These are phyloP conservation scores for Hirsutella rhossiliensis DNA, from an alignment of 2,329 filamentous ascomycete genomes.

Conservation along the genomic window DNA sequence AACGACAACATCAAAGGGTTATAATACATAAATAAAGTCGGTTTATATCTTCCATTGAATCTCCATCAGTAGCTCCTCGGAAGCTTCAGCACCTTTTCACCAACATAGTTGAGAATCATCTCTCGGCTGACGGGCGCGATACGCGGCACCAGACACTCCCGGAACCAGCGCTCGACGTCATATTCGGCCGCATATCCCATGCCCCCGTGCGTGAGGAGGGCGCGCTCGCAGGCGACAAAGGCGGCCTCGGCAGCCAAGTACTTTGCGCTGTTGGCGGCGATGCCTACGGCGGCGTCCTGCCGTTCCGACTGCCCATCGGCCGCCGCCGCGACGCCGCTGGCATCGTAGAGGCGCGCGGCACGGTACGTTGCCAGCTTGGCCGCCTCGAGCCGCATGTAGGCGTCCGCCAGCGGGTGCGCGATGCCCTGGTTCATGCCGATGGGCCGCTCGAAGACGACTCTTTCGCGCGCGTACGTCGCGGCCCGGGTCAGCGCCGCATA, in stretches of 20 bases:
- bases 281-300: slow-evolving; percentile 36
- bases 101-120: slow-evolving; percentile 67
- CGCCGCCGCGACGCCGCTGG: too few species aligned
- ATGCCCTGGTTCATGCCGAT: slow-evolving; percentile 58
- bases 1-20: too few species aligned
- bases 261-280: slow-evolving; percentile 59
- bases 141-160: slow-evolving; percentile 52
- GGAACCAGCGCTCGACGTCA: slow-evolving; percentile 52
- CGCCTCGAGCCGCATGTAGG: slow-evolving; percentile 53
- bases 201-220: slow-evolving; percentile 46
- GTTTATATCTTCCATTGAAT: not conserved
- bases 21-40: too few species aligned
- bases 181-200: slow-evolving; percentile 56
- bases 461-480: slow-evolving; percentile 51
- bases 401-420: slow-evolving; percentile 52
- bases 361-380: slow-evolving; percentile 55
- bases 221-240: slow-evolving; percentile 49
- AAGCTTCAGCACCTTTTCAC: slow-evolving; percentile 53
- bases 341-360: slow-evolving; percentile 50
- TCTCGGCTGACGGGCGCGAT: slow-evolving; percentile 55
- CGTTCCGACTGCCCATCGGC: slow-evolving; percentile 37
- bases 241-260: slow-evolving; percentile 56
- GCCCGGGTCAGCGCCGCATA: slow-evolving; percentile 58
- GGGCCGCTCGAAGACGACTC: slow-evolving; percentile 51
- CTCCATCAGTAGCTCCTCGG: slow-evolving; percentile 50